Evolutionary conservation across 805 yeast species (phyloP).

Genomic region (Zygosaccharomyces bailii): DNA sequence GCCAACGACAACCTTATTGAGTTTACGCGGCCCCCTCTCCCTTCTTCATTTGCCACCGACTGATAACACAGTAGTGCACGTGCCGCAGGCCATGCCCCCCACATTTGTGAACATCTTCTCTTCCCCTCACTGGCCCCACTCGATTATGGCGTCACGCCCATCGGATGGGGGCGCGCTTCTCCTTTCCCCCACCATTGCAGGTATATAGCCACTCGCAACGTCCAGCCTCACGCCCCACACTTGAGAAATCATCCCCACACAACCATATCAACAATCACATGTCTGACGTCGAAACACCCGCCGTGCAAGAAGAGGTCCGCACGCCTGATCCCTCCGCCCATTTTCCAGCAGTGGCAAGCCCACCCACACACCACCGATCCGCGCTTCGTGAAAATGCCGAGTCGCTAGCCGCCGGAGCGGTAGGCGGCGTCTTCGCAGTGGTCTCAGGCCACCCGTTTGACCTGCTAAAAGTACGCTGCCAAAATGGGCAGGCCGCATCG

Average conservation of each 20-base stretch:
- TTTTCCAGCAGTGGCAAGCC: too few species aligned
- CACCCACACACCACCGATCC: neutral
- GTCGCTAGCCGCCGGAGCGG: slow-evolving; percentile 89
- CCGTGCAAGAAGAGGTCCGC: slow-evolving; percentile 6
- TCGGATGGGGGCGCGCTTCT: neutral
- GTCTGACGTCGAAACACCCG: slow-evolving; percentile 3
- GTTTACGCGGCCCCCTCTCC: too few species aligned
- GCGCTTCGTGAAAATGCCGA: slow-evolving; percentile 61
- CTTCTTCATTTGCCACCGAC: too few species aligned
- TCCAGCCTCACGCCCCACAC: neutral
- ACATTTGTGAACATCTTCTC: too few species aligned
- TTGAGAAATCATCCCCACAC: neutral
- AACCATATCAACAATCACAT: neutral
- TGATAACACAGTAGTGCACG: too few species aligned
- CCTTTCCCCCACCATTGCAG: neutral
- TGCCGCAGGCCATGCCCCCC: too few species aligned
- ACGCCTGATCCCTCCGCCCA: neutral
- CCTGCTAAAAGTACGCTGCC: slow-evolving; percentile 85
- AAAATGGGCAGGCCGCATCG: slow-evolving; percentile 62
- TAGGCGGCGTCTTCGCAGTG: slow-evolving; percentile 96
- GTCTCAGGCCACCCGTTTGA: slow-evolving; percentile 96
- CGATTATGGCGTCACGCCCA: neutral
- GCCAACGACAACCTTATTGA: too few species aligned
- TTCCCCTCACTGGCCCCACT: too few species aligned
- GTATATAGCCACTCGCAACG: neutral